Percentiles rank a stretch among this genome's conserved stretches.
Evolutionary conservation across 805 yeast species (phyloP).

Genomic region (Yamadazyma takamatsuzukensis): DNA sequence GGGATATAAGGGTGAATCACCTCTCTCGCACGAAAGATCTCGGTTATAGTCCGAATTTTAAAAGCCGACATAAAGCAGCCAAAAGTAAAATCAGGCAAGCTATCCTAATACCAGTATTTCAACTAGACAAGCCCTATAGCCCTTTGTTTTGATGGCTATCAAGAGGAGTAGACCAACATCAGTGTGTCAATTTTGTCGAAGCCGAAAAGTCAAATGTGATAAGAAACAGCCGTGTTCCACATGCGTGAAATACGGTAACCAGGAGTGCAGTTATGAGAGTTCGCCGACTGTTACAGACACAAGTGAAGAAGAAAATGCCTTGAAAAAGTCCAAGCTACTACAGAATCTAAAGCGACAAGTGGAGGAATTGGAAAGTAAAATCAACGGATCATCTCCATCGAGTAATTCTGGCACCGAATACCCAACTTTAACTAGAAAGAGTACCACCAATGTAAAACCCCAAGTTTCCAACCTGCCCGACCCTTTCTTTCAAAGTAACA

Average conservation of each 20-base stretch:
- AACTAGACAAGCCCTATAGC: no score
- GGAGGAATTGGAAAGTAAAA: constrained; percentile 1
- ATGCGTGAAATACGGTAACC: constrained; percentile 21
- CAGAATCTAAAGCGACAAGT: constrained; percentile 6
- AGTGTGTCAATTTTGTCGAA: constrained; percentile 28
- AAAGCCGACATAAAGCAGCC: no score
- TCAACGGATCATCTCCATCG: not conserved
- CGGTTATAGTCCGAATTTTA: no score
- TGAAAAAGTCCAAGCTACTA: constrained; percentile 1
- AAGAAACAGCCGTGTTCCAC: constrained; percentile 27
- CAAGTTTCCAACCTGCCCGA: not conserved
- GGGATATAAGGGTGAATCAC: no score
- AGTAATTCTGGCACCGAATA: not conserved
- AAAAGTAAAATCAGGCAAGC: no score
- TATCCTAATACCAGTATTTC: no score
- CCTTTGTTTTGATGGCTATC: constrained; percentile 7
- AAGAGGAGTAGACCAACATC: constrained; percentile 25
- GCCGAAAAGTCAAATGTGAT: constrained; percentile 32
- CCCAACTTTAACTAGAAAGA: no score
- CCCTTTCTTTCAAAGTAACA: not conserved
- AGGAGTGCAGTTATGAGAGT: constrained; percentile 20
- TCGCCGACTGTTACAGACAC: constrained; percentile 1
- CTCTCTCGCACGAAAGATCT: no score
- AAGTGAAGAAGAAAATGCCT: not conserved
- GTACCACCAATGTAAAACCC: not conserved